Evolutionary conservation across 352 stramenopile genomes (phyloP), one percentile per base, ranked within the genome.

Genomic region (Phytopythium delawarense): DNA sequence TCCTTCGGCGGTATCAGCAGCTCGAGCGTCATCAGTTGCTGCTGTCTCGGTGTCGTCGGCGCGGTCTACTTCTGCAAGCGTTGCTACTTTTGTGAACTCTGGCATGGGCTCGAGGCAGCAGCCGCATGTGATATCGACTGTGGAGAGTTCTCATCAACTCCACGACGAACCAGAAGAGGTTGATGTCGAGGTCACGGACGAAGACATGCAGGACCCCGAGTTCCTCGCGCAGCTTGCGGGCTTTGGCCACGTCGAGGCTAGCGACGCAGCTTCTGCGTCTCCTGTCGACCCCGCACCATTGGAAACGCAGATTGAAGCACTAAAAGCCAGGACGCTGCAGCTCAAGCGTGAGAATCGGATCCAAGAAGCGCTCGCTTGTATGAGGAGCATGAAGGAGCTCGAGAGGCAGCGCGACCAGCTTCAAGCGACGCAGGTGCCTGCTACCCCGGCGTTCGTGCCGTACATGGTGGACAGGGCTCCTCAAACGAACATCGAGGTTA

Each of bases 141-240:
- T 32, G 28, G 28, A 7, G 2, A 3, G 2, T 32, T 32, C 45
- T 39, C 12, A 44, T 8, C 30, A 20, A 2, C 8, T 4, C 8
- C 9, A 57, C 2, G 39, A 67, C 51, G 64, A 76, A 13, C 46
- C 11, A 28, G 64, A 69, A 34, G 69, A 79, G 15, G 34, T 69
- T 21, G 62, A 77, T 25, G 66, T 91, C 15, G 73, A 92, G 60
- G 80, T 92, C 37, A 92, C 84, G 20, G 84, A 92, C 20, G 81
- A 89, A 42, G 84, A 94, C 46, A 88, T 94, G 81, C 51, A 79
- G 32, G 71, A 94, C 46, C 84, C 84, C 3, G 79, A 84, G 35
- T 90, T 79, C 65, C 64, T 90, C 32, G 70, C 82, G 20, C 78
- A 92, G 61, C 61, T 94, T 15, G 72, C 70, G 18, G 61, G 59